Evolutionary conservation across 202 grass and related monocot species (phyloP).

Genomic region (Cymbopogon flexuosus): DNA sequence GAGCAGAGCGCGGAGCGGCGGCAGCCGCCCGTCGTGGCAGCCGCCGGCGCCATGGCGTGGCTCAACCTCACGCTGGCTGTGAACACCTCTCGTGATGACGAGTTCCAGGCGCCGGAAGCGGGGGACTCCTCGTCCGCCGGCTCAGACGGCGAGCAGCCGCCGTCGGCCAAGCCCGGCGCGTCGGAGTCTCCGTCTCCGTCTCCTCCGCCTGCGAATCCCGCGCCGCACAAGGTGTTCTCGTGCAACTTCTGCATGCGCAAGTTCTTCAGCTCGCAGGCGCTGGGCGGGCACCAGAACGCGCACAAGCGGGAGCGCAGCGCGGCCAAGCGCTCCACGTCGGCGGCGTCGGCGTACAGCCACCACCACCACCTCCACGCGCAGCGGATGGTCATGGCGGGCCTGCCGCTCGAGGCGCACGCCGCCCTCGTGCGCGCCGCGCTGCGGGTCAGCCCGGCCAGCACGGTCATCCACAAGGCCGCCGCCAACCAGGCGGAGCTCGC

Average conservation of each 20-base stretch:
- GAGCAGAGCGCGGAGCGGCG: constrained; percentile 21
- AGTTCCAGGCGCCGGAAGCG: neutral
- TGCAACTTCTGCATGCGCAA: constrained; percentile 93
- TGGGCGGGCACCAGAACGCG: constrained; percentile 92
- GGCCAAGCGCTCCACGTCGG: constrained; percentile 41
- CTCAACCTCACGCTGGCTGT: constrained; percentile 58
- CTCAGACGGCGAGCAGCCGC: constrained; percentile 9
- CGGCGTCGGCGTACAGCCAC: neutral
- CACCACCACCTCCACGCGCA: constrained; percentile 42
- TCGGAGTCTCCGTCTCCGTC: neutral
- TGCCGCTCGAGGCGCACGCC: constrained; percentile 70
- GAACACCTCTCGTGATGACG: neutral
- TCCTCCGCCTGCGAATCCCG: neutral
- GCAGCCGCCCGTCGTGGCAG: neutral
- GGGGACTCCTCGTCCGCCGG: constrained; percentile 32
- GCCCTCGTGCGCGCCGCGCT: constrained; percentile 51
- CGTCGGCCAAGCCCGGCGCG: constrained; percentile 5
- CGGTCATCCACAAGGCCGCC: constrained; percentile 30
- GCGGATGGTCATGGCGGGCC: constrained; percentile 58
- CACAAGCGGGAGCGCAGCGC: constrained; percentile 87
- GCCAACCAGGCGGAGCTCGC: neutral
- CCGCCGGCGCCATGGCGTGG: constrained; percentile 38
- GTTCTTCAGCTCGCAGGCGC: constrained; percentile 88
- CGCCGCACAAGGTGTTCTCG: constrained; percentile 78
- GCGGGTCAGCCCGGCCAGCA: constrained; percentile 38